Base-by-base conservation (phyloP, 2,329 filamentous ascomycete genomes). In the Epichloe elymi region DNA sequence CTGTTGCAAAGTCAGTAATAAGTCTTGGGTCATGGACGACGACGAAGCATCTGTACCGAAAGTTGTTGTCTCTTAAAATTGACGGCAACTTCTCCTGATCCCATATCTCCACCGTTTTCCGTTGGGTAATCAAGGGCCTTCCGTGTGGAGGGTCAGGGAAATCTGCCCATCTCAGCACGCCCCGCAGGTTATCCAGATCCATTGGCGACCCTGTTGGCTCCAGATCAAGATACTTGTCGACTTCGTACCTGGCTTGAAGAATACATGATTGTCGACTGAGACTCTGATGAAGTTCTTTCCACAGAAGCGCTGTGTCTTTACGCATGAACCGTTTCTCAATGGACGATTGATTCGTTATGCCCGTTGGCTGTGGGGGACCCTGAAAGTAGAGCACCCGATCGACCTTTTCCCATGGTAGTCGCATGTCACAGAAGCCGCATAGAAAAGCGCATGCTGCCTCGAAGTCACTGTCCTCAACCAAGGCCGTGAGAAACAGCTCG, bases 401-500 rank as follows among this genome's bases (percentile, higher is more conserved):
- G 20, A 76, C 55, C 2, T 69, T 67, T 51, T 73, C 69, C 57
- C 72, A 74, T 1, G 77, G 72, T 2, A 68, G 26, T 8, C 2
- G 66, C 73, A 79, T 80, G 58, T 73, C 77, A 53, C 75, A 78
- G 54, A 79, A 69, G 17, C 79, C 79, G 52, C 76, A 70, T 6
- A 84, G 64, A 10, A 84, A 68, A 1, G 74, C 70, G 50, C 74
- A 71, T 19, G 73, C 74, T 52, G 66, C 70, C 46, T 67, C 63
- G 37, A 77, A 67, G 56, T 80, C 75, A 53, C 64, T 67, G 50
- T 75, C 71, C 17, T 69, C 67, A 49, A 83, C 70, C 44, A 73
- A 61, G 10, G 75, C 72, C 4, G 77, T 76, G 52, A 82, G 69
- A 57, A 80, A 82, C 17, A 82, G 65, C 62, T 82, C 78, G 59